A percentile compares a stretch with the other conserved stretches of the same genome.
phyloP scores from a whole-genome alignment of 305 asterid genomes.

The Solanum aculeatissimum region DNA sequence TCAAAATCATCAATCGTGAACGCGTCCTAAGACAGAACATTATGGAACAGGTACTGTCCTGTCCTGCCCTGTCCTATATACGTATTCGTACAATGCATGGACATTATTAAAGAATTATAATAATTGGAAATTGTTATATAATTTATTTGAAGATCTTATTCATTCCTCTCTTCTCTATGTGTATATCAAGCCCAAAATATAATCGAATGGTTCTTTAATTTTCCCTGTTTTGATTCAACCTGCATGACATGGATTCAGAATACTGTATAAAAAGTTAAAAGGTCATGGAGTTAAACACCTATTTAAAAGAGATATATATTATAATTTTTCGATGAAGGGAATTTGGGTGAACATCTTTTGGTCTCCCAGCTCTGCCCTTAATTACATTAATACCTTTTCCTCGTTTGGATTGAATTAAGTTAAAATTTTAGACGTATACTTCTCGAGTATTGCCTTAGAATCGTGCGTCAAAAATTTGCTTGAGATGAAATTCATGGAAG shows the following conservation, averaged over 20 bases:
- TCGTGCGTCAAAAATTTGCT: background rate
- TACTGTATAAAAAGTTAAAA: too few species aligned
- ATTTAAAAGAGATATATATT: background rate
- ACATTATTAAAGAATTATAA: background rate
- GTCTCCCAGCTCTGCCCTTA: background rate
- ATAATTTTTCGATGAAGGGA: background rate
- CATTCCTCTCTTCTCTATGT: background rate
- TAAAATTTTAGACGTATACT: background rate
- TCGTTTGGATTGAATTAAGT: background rate
- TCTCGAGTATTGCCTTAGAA: background rate
- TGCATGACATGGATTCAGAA: background rate
- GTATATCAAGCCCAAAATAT: background rate
- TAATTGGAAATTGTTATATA: background rate
- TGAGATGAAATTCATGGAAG: background rate
- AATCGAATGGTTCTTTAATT: background rate
- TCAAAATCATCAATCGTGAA: constrained; percentile 66
- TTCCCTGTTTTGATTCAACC: background rate
- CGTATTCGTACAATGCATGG: background rate
- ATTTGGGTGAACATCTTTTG: background rate
- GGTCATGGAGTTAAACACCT: too few species aligned
- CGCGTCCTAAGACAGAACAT: constrained; percentile 53
- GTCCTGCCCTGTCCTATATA: background rate
- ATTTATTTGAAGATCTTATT: background rate
- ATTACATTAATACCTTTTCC: background rate
- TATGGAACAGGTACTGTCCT: constrained; percentile 48